Conservation (phyloP, 1,139 yeast species). For the Arxiozyma slooffiae region DNA sequence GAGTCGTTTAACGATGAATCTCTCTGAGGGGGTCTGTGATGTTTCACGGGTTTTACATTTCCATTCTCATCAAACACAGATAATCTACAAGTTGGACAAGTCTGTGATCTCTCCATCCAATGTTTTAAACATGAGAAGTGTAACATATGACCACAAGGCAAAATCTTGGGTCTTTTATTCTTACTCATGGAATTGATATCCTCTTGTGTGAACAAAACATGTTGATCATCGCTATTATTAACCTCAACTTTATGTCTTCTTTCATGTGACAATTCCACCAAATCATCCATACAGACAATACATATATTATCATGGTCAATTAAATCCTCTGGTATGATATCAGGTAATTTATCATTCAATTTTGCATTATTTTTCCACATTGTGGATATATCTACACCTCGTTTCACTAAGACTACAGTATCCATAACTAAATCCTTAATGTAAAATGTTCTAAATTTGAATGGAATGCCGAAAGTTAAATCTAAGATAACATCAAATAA, state of each 20-base stretch:
- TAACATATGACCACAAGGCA: conserved; percentile 77
- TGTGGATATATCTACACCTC: conserved; percentile 43
- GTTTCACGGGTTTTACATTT: conserved; percentile 4
- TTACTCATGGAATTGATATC: conserved; percentile 9
- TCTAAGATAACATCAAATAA: conserved; percentile 40
- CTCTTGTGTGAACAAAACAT: conserved; percentile 5
- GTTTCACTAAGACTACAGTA: conserved; percentile 39
- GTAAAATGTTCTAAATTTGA: conserved; percentile 54
- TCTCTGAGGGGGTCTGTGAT: background rate
- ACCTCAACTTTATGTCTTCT: conserved; percentile 6
- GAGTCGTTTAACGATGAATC: background rate
- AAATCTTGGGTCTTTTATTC: conserved; percentile 49
- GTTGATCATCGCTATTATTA: background rate
- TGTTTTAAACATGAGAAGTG: conserved; percentile 86
- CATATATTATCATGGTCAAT: conserved; percentile 43
- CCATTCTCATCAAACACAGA: conserved; percentile 42
- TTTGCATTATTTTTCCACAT: conserved; percentile 55
- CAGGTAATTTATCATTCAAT: conserved; percentile 53
- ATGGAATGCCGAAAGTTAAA: conserved; percentile 43
- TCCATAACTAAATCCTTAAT: conserved; percentile 59
- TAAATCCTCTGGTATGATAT: conserved; percentile 54
- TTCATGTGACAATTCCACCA: conserved; percentile 12
- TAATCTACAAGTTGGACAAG: conserved; percentile 84
- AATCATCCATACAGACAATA: conserved; percentile 31
- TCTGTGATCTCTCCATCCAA: conserved; percentile 87